Evolutionary conservation across 495 filamentous ascomycete genomes (phyloP), one percentile per base, ranked within the genome.

Genomic region (Aspergillus funiculosus): DNA sequence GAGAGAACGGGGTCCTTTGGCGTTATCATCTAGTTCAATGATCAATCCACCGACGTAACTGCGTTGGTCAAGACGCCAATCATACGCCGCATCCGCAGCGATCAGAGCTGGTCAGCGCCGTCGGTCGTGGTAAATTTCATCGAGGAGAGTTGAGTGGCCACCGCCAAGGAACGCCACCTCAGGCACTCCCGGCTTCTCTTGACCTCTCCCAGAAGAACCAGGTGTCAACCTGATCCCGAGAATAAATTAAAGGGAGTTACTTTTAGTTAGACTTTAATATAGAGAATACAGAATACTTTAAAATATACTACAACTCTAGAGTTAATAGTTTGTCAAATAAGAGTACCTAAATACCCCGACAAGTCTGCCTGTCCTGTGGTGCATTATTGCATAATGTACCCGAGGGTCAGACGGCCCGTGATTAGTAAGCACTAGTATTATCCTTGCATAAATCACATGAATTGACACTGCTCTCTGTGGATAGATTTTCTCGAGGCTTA

Each of bases 111-210:
- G 17, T 13, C n/a, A n/a, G 19, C 8, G 35, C 5, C 1, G 3
- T 5, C 9, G 18, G 35, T 21, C 19, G 35, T 38, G 35, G 35
- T 38, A 38, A 38, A 20, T 21, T 20, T 32, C 15, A 40, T 17
- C 34, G 34, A 20, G 18, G 25, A 38, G 37, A 30, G 11, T 26
- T 38, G 1, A 20, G 31, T 47, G 43, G 50, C 43, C 30, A 44
- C 50, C 39, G 50, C 50, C 50, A 52, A 52, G 50, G 11, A 45
- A 48, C 50, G 50, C 50, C 50, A 52, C 50, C 21, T 32, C 50
- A 52, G 50, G 50, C 50, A 52, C 50, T 29, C 28, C 21, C 14
- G 25, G 31, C 15, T 43, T 31, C 19, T 25, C 13, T 25, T 21
- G 15, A 34, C 28, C 13, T 30, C 39, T 27, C 21, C 7, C n/a